A percentile compares a stretch with the other conserved stretches of the same genome.
Conservation (phyloP, 371 early-diverging fungal species). For the Actinomucor elegans region DNA sequence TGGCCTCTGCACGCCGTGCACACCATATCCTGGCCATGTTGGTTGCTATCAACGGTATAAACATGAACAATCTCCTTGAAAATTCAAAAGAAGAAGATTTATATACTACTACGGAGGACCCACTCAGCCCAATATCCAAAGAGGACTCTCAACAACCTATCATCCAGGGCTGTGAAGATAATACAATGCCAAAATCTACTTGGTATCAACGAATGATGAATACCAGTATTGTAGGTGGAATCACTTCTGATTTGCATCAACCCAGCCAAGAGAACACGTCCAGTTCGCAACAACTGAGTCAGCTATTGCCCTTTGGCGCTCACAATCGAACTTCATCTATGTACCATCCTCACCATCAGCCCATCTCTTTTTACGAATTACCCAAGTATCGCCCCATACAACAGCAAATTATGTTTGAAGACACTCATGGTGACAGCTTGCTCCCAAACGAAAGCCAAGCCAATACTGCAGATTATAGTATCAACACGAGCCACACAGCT, state of each 20-base stretch:
- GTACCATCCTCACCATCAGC: background rate
- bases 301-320: constrained; percentile 1
- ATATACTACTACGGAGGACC: background rate
- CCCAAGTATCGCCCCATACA: background rate
- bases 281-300: constrained; percentile 13
- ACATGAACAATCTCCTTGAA: constrained; percentile 10
- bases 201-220: constrained; percentile 45
- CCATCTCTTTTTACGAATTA: background rate
- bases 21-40: constrained; percentile 37
- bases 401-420: background rate
- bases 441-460: background rate
- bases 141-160: background rate
- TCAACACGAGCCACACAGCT: background rate
- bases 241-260: constrained; percentile 41
- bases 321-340: background rate
- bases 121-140: background rate
- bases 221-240: constrained; percentile 45
- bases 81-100: constrained; percentile 2
- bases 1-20: constrained; percentile 33
- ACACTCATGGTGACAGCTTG: background rate
- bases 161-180: background rate
- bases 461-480: too few relatives aligned
- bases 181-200: constrained; percentile 34
- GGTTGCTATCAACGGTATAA: constrained; percentile 27
- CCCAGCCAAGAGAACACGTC: constrained; percentile 12